Evolutionary conservation across 2,329 filamentous ascomycete species (phyloP), one percentile per base, ranked within the genome.

Genomic region (Albophoma yamanashiensis): DNA sequence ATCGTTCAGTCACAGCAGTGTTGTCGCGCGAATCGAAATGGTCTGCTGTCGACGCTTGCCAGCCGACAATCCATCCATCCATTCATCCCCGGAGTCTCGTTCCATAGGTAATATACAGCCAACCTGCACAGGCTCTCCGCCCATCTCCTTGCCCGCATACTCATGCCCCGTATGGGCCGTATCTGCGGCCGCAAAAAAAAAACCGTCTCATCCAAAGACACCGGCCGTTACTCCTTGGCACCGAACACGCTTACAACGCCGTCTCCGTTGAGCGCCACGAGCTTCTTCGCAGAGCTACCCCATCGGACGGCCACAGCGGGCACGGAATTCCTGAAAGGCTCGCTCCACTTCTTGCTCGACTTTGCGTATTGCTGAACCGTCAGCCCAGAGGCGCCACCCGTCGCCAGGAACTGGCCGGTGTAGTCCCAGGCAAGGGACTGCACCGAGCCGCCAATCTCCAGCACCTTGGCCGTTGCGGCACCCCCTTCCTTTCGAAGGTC

Each of bases 311-410:
- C 85, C 38, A 87, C 83, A 0, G 89, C 88, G 20, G 89, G 82
- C 31, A 91, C 82, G 3, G 88, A 89, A 70, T 84, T 91, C 67
- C 88, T 83, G 65, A 97, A 79, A 12, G 89, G 88, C 78, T 97
- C 92, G 53, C 86, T 89, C 94, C 94, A 99, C 61, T 83, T 81
- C 82, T 96, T 99, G 63, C 85, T 82, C 58, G 86, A 79, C 81
- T 97, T 99, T 64, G 84, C 82, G 75, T 95, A 99, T 69, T 96
- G 89, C 73, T 94, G 91, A 47, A 99, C 90, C 6, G 89, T 90
- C 55, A 97, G 78, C 36, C 92, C 92, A 53, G 88, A 86, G 4
- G 88, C 82, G 8, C 93, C 93, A 4, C 85, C 89, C 15, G 89
- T 89, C 34, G 92, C 89, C 58, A 99, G 80, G 77, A 89, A 99